A percentile compares a stretch with the other conserved stretches of the same genome.
Evolutionary conservation across 2,329 filamentous ascomycete genomes (phyloP).

Genomic region (Nigrograna mackinnonii): DNA sequence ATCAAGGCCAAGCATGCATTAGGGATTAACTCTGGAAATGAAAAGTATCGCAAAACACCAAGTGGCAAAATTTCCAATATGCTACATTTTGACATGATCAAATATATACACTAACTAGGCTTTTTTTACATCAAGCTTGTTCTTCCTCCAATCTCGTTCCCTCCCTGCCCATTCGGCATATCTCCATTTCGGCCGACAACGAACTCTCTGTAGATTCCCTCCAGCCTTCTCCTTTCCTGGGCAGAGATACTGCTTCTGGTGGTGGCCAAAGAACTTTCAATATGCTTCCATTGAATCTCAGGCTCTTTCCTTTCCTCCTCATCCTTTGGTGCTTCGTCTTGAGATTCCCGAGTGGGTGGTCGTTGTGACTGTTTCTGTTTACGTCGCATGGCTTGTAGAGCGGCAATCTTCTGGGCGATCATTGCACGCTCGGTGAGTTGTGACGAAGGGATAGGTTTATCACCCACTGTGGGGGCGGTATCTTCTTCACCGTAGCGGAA

Average conservation of each 20-base stretch:
- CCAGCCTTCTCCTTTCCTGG: slow-evolving; percentile 74
- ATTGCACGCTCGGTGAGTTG: slow-evolving; percentile 75
- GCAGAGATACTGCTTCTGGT: slow-evolving; percentile 83
- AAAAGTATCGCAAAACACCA: too few species aligned
- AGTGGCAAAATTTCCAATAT: too few species aligned
- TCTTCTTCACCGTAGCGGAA: slow-evolving; percentile 74
- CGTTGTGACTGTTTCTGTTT: slow-evolving; percentile 57
- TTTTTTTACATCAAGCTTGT: slow-evolving; percentile 91
- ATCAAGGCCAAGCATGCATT: too few species aligned
- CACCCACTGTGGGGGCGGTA: slow-evolving; percentile 35
- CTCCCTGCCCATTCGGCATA: slow-evolving; percentile 90
- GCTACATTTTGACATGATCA: background rate
- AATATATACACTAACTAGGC: too few species aligned
- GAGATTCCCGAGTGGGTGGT: slow-evolving; percentile 17
- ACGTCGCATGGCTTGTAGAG: slow-evolving; percentile 73
- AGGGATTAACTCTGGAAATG: too few species aligned
- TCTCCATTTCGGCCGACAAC: slow-evolving; percentile 90
- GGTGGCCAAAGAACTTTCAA: slow-evolving; percentile 73
- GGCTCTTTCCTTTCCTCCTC: slow-evolving; percentile 63
- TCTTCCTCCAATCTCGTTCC: slow-evolving; percentile 87
- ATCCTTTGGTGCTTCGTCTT: slow-evolving; percentile 16
- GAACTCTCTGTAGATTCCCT: slow-evolving; percentile 89
- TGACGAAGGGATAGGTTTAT: slow-evolving; percentile 53
- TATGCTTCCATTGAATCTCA: slow-evolving; percentile 80
- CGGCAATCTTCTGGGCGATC: slow-evolving; percentile 79